Base-by-base conservation (phyloP, 2,329 filamentous ascomycete species). In the Neonectria ditissima region DNA sequence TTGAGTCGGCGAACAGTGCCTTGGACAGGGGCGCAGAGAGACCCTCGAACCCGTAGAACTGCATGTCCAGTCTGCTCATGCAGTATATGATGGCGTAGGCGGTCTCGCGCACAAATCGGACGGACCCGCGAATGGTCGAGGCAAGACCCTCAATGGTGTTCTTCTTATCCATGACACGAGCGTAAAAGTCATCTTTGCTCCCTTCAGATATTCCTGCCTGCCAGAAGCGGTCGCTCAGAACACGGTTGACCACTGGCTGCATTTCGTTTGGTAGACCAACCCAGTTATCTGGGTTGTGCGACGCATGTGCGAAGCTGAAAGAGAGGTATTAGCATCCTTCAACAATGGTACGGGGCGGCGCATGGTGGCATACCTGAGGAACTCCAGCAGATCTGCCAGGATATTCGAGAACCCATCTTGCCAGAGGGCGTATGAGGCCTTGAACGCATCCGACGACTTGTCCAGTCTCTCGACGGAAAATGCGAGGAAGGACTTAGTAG, bases 171-270 rank as follows among this genome's bases (percentile, higher is more conserved):
- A 93, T 89, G 2, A 99, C 95, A 43, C 93, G 89, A 32, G 93
- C 92, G 78, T 97, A 98, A 76, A 99, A 99, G 62, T 98, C 95
- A 66, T 98, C 96, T 76, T 96, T 94, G 72, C 93, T 98, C 26
- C 97, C 96, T 65, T 91, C 92, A 0, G 96, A 98, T 54, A 99
- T 99, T 10, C 96, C 96, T 7, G 94, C 93, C 82, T 99, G 96
- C 96, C 96, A 99, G 77, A 99, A 99, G 24, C 96, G 87, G 78
- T 99, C 96, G 14, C 94, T 97, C 22, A 99, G 82, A 20, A 98
- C 93, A 22, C 92, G 88, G 45, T 89, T 87, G 41, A 98, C 92
- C 55, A 97, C 88, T 5, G 86, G 81, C 62, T 90, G 90, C 83
- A 97, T 91, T 44, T 97, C 93, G 11, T 83, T 77, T 1, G 94